Conservation (phyloP, 106 monocot genomes). For the Apostasia shenzhenica region DNA sequence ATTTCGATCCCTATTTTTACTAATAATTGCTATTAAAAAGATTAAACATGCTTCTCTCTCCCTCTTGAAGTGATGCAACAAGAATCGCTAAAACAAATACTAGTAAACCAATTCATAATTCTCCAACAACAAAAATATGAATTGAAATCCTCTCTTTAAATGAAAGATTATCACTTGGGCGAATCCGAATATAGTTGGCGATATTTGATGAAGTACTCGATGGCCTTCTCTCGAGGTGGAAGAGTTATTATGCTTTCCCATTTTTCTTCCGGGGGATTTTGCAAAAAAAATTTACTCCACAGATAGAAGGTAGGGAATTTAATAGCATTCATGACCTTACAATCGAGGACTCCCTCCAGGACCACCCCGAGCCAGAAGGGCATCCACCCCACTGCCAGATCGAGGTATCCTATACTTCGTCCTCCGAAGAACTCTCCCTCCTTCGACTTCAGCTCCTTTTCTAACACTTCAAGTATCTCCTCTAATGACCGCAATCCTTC, state of each 20-base stretch:
- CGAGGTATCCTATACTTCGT: constrained; percentile 19
- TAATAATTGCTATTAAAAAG: too few relatives aligned
- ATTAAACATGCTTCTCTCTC: too few relatives aligned
- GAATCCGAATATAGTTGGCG: constrained; percentile 6
- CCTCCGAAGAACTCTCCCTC: constrained; percentile 38
- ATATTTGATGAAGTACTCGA: constrained; percentile 12
- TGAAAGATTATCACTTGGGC: not conserved
- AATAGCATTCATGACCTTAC: not conserved
- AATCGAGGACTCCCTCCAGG: constrained; percentile 6
- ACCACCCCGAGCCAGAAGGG: constrained; percentile 12
- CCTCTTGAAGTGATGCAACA: too few relatives aligned
- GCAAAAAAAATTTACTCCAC: constrained; percentile 14
- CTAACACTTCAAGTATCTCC: constrained; percentile 7
- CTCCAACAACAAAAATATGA: too few relatives aligned
- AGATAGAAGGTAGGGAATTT: constrained; percentile 10
- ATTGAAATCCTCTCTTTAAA: too few relatives aligned
- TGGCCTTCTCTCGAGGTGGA: constrained; percentile 13
- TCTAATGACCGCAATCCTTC: not conserved
- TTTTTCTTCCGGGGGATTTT: not conserved
- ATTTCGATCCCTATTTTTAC: too few relatives aligned
- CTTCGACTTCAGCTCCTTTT: constrained; percentile 12
- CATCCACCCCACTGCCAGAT: constrained; percentile 18
- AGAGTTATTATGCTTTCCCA: constrained; percentile 10
- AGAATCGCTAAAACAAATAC: too few relatives aligned
- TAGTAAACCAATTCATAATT: too few relatives aligned